phyloP scores from a whole-genome alignment of 352 stramenopile species.

The Globisporangium nunn region DNA sequence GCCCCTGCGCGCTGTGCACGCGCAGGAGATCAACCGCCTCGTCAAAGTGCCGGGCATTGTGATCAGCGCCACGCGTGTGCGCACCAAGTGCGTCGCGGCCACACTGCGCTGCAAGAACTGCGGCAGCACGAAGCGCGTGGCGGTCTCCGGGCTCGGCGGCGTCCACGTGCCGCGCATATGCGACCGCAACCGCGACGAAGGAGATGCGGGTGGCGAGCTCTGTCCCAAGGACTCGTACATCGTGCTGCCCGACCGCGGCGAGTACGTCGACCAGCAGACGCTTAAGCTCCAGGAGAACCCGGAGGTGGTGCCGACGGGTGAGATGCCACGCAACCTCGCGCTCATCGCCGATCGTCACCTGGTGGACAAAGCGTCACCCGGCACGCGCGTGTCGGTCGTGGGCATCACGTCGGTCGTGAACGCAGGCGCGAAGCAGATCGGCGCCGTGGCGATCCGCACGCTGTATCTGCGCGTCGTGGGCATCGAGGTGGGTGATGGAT shows the following conservation, averaged over 20 bases:
- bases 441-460: slow-evolving; percentile 85
- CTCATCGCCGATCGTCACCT: slow-evolving; percentile 94
- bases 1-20: slow-evolving; percentile 75
- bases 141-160: slow-evolving; percentile 53
- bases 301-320: slow-evolving; percentile 96
- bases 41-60: slow-evolving; percentile 95
- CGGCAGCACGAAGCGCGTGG: slow-evolving; percentile 61
- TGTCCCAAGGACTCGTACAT: slow-evolving; percentile 91
- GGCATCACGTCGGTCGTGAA: slow-evolving; percentile 95
- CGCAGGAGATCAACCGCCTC: slow-evolving; percentile 86
- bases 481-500: slow-evolving; percentile 58
- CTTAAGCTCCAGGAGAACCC: slow-evolving; percentile 96
- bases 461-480: slow-evolving; percentile 95
- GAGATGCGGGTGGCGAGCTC: slow-evolving; percentile 35
- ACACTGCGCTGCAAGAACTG: slow-evolving; percentile 89
- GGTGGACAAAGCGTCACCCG: slow-evolving; percentile 93
- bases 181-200: slow-evolving; percentile 61
- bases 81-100: slow-evolving; percentile 90
- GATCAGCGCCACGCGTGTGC: slow-evolving; percentile 91
- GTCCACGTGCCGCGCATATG: slow-evolving; percentile 82
- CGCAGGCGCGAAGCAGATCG: slow-evolving; percentile 57
- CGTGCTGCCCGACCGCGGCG: slow-evolving; percentile 91
- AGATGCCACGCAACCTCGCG: slow-evolving; percentile 96
- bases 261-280: slow-evolving; percentile 98
- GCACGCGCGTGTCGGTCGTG: slow-evolving; percentile 94